Evolutionary conservation across 257 asterid species (phyloP), one percentile per base, ranked within the genome.

Genomic region (Solanum ossicruentum): DNA sequence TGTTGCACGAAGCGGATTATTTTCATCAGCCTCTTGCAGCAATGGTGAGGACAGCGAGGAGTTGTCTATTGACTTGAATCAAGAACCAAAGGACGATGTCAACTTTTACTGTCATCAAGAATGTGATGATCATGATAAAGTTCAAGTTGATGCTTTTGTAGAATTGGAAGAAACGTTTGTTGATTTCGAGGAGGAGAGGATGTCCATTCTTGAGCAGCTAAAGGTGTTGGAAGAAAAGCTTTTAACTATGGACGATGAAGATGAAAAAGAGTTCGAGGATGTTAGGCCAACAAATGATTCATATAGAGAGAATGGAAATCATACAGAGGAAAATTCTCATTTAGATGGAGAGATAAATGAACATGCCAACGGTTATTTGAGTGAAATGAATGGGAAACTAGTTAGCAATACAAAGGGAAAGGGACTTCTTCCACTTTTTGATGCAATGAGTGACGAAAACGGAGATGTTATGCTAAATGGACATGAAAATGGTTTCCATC

Each of bases 361-460:
- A 21, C 92, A 89, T 88, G 87, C 80, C 7, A 92, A 93, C 83
- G 94, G 96, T n/a, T 88, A 85, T 82, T 69, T 84, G 6, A 89
- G 88, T 56, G 95, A 88, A 63, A 78, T 80, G 70, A 92, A 90
- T 56, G 93, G 92, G 41, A 92, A 90, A 84, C 87, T 87, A 86
- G 84, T 84, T 1, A 60, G 82, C 0, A 94, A 87, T 28, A 86
- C 86, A 77, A 89, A 86, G 70, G 97, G 97, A 17, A 95, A 92
- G 88, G 93, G 93, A 1, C 97, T 97, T 78, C 98, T 95, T 85
- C 99, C 99, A 7, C 94, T 97, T 70, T 95, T 97, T 69, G 97
- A 96, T 86, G 98, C 98, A 54, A 90, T 86, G 49, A 85, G 86
- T 54, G 95, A 93, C 56, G 96, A 88, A 73, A 89, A 91, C 80